phyloP scores from a whole-genome alignment of 805 yeast genomes.

The Cyberlindnera mycetangii region DNA sequence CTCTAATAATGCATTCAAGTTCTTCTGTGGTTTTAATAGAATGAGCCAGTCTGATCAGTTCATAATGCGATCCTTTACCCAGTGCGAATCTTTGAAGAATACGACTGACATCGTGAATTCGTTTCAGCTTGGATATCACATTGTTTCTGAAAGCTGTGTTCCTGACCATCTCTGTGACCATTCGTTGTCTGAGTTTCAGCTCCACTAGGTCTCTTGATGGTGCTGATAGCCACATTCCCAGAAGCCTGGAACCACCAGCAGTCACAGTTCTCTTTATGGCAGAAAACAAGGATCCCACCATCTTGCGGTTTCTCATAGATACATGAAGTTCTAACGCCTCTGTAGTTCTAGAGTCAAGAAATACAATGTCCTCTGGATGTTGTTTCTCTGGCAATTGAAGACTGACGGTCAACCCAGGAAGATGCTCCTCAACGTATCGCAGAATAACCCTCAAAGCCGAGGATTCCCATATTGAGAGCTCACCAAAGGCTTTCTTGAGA shows the following conservation, averaged over 20 bases:
- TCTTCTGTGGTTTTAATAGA: conserved; percentile 36
- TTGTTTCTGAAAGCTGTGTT: conserved; percentile 30
- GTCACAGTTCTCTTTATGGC: conserved; percentile 74
- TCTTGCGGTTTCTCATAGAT: conserved; percentile 53
- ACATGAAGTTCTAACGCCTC: conserved; percentile 69
- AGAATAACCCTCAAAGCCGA: conserved; percentile 62
- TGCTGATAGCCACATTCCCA: conserved; percentile 77
- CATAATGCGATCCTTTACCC: conserved; percentile 42
- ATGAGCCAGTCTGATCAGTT: conserved; percentile 41
- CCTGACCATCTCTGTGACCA: conserved; percentile 43
- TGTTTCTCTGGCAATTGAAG: conserved; percentile 67
- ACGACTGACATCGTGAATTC: conserved; percentile 56
- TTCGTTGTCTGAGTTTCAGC: conserved; percentile 52
- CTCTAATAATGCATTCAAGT: conserved; percentile 24
- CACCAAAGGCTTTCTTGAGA: conserved; percentile 26
- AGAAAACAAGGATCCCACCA: conserved; percentile 69
- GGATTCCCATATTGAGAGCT: conserved; percentile 45
- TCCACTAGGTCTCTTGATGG: conserved; percentile 65
- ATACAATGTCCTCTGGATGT: conserved; percentile 52
- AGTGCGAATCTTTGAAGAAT: conserved; percentile 57
- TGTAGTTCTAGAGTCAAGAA: conserved; percentile 77
- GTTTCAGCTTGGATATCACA: conserved; percentile 37
- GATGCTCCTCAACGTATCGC: conserved; percentile 66
- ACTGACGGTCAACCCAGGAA: conserved; percentile 64
- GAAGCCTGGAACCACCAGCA: conserved; percentile 73